phyloP scores from a whole-genome alignment of 176 grass and related monocot species.

The Otatea glauca region DNA sequence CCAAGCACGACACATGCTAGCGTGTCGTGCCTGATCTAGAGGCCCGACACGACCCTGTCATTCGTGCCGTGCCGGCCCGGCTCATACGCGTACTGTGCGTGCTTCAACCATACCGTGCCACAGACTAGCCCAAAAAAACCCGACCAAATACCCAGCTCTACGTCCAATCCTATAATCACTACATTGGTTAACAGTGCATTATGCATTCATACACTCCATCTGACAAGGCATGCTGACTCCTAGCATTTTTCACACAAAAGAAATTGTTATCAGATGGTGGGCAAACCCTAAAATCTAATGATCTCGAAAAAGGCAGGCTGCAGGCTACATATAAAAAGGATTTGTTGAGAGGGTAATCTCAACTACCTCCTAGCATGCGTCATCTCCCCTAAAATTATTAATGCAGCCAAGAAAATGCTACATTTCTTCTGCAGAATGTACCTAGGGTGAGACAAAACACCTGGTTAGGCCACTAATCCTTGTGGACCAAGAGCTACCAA shows the following conservation, averaged over 20 bases:
- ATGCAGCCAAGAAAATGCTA: slow-evolving; percentile 41
- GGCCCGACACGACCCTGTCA: too few species aligned
- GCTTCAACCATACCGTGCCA: too few species aligned
- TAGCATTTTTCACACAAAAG: not conserved
- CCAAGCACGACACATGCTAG: too few species aligned
- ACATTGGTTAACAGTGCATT: not conserved
- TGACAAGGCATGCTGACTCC: not conserved
- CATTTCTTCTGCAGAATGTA: slow-evolving; percentile 38
- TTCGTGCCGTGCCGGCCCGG: too few species aligned
- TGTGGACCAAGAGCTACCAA: slow-evolving; percentile 18
- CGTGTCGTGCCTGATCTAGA: too few species aligned
- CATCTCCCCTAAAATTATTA: slow-evolving; percentile 28
- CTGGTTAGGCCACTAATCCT: slow-evolving; percentile 30
- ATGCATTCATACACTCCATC: not conserved
- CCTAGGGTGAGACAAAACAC: slow-evolving; percentile 49
- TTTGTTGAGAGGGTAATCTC: slow-evolving; percentile 40
- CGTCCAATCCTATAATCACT: too few species aligned
- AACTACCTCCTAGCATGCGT: slow-evolving; percentile 37
- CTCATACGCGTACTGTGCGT: too few species aligned
- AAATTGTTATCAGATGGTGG: not conserved
- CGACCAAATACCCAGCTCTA: too few species aligned
- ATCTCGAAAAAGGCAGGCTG: slow-evolving; percentile 28
- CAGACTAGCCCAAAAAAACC: too few species aligned
- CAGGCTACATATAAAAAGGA: slow-evolving; percentile 35
- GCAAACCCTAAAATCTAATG: slow-evolving; percentile 39